A percentile compares a stretch with the other conserved stretches of the same genome.
These are phyloP conservation scores for Diplodia seriata DNA, from an alignment of 2,329 filamentous ascomycete genomes.

Conservation along the genomic window DNA sequence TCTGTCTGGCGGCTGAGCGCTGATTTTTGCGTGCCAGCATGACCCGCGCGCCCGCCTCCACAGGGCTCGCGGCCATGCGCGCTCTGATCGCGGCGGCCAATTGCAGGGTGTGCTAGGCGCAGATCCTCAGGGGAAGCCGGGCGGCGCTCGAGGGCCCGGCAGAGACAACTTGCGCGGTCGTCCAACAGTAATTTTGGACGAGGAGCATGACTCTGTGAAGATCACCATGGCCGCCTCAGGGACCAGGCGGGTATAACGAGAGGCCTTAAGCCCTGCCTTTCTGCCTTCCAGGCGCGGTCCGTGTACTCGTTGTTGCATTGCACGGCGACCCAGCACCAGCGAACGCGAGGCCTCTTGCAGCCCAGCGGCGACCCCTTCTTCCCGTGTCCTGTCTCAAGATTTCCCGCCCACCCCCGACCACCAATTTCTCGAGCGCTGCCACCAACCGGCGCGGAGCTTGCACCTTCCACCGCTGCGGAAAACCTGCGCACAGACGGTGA, in stretches of 20 bases:
- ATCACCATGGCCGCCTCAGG: constrained; percentile 29
- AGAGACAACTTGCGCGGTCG: constrained; percentile 11
- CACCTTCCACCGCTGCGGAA: constrained; percentile 20
- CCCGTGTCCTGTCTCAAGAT: constrained; percentile 28
- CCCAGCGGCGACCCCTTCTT: constrained; percentile 25
- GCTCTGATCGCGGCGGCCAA: constrained; percentile 18
- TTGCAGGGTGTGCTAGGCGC: constrained; percentile 23
- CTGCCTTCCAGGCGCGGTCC: background rate
- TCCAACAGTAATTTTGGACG: constrained; percentile 17
- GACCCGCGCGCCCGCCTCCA: constrained; percentile 18
- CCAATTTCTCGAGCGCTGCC: constrained; percentile 21
- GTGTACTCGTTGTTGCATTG: constrained; percentile 14
- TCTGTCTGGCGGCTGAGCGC: constrained; percentile 6
- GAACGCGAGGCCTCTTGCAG: constrained; percentile 19
- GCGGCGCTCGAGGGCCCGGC: constrained; percentile 8
- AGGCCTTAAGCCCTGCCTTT: constrained; percentile 3
- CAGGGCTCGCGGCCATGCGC: constrained; percentile 25
- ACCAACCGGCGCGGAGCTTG: constrained; percentile 1
- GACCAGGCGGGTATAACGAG: constrained; percentile 26
- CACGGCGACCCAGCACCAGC: constrained; percentile 13
- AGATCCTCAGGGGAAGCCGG: constrained; percentile 29
- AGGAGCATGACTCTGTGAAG: constrained; percentile 19
- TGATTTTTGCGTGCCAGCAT: constrained; percentile 4
- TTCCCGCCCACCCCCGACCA: constrained; percentile 22
- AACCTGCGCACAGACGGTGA: constrained; percentile 26